Conservation (phyloP, 1,284 basidiomycete species). For the Pascua guehoae region DNA sequence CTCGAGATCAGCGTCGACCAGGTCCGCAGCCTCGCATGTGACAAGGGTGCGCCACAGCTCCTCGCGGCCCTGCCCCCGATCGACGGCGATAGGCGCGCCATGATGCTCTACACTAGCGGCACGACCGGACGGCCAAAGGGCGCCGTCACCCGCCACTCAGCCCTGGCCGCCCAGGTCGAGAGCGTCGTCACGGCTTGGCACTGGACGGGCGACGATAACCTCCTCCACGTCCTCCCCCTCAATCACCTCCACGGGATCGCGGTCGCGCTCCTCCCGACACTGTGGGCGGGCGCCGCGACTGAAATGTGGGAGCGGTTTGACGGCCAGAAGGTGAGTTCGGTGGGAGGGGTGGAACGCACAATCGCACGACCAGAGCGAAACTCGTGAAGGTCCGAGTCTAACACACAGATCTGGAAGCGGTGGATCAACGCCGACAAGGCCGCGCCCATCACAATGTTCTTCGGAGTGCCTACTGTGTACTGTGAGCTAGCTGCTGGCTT, state of each 20-base stretch:
- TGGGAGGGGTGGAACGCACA: neutral
- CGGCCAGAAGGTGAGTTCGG: conserved; percentile 26
- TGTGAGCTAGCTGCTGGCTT: conserved; percentile 9
- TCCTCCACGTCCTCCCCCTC: conserved; percentile 37
- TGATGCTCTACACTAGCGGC: conserved; percentile 47
- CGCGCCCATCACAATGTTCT: conserved; percentile 34
- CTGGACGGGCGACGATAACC: conserved; percentile 32
- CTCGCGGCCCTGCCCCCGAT: conserved; percentile 12
- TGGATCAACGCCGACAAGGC: conserved; percentile 30
- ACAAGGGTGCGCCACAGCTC: neutral
- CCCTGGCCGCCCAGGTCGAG: conserved; percentile 35
- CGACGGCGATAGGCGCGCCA: conserved; percentile 28
- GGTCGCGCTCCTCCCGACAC: conserved; percentile 39
- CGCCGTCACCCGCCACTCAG: conserved; percentile 39
- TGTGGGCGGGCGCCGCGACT: conserved; percentile 43
- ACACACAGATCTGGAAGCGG: conserved; percentile 26
- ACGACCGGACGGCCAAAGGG: conserved; percentile 45
- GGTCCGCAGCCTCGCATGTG: neutral
- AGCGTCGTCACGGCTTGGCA: conserved; percentile 35
- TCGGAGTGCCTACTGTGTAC: conserved; percentile 36
- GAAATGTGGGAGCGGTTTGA: conserved; percentile 44
- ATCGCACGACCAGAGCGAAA: too few relatives aligned
- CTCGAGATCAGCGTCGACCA: conserved; percentile 3
- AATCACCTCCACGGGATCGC: conserved; percentile 46
- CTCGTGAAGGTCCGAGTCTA: neutral